Percentiles rank a stretch among this genome's conserved stretches.
These are phyloP conservation scores for Termitomyces sp. DNA, from an alignment of 768 basidiomycete species.

Conservation along the genomic window DNA sequence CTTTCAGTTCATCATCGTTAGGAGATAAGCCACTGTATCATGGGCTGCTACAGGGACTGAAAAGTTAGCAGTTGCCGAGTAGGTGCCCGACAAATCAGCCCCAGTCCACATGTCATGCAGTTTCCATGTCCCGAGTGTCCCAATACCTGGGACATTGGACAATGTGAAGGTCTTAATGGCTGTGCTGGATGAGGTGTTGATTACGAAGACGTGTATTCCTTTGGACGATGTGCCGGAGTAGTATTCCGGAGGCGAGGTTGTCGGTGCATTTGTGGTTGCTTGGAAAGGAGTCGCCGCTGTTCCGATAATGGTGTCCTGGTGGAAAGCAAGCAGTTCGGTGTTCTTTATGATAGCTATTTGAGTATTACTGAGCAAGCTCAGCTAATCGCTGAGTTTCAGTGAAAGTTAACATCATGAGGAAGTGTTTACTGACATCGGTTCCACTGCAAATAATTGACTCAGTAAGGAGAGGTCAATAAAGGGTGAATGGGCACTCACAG, in stretches of 20 bases:
- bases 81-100: slow-evolving; percentile 34
- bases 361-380: slow-evolving; percentile 30
- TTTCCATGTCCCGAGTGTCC: slow-evolving; percentile 27
- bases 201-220: slow-evolving; percentile 49
- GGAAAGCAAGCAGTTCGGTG: slow-evolving; percentile 46
- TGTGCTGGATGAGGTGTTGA: slow-evolving; percentile 36
- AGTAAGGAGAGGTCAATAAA: not conserved
- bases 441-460: slow-evolving; percentile 18
- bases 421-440: slow-evolving; percentile 26
- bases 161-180: slow-evolving; percentile 41
- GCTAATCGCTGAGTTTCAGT: slow-evolving; percentile 21
- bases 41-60: slow-evolving; percentile 38
- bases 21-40: slow-evolving; percentile 46
- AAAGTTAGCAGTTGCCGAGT: slow-evolving; percentile 27
- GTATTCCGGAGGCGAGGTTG: slow-evolving; percentile 45
- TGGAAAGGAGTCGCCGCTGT: slow-evolving; percentile 44
- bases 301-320: slow-evolving; percentile 41
- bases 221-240: slow-evolving; percentile 43
- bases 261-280: slow-evolving; percentile 28
- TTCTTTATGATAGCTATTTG: slow-evolving; percentile 47
- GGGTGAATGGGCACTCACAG: slow-evolving; percentile 22
- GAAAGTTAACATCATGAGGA: not conserved
- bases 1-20: slow-evolving; percentile 19
- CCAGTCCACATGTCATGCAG: slow-evolving; percentile 55
- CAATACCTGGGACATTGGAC: slow-evolving; percentile 39